Evolutionary conservation across 2,329 filamentous ascomycete genomes (phyloP), one percentile per base, ranked within the genome.

Genomic region (Talaromyces sp.): DNA sequence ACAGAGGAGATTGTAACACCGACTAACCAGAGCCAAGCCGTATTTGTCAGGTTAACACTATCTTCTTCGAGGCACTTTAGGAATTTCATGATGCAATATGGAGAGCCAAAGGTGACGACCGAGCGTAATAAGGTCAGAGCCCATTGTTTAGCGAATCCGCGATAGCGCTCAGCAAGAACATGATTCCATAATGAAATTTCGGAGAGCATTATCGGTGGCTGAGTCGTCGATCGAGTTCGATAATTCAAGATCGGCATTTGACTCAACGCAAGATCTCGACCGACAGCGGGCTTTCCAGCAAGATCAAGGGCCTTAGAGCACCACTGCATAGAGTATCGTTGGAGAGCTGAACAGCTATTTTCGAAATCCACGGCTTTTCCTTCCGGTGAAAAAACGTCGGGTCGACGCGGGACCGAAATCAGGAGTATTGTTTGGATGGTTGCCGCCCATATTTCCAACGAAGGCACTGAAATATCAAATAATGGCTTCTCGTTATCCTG

Each of bases 131-230:
- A 37, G 35, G 50, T 19, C 33, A 62, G 35, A 41, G 47, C 15
- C 60, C 60, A 62, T 31, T 62, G 60, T 33, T 62, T 62, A 13
- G n/a, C 60, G 9, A 62, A 39, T 39, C 31, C 60, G 43, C 22
- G 33, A n/a, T 8, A 39, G 1, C 60, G 60, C 47, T 62, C 31
- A 22, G 19, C 17, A 17, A 62, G n/a, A 39, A 62, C 50, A 25
- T 54, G 35, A 31, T 54, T 52, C 60, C 60, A 62, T 35, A 62
- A n/a, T 49, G 27, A 17, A 33, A 41, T 39, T 13, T 25, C 45
- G n/a, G 41, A 45, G 9, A 61, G 22, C 56, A n/a, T 37, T 25
- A 60, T 19, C 37, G 37, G 25, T 41, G 25, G 47, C 33, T 62
- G 60, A 17, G 31, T 52, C 7, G 39, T 54, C 9, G 60, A 62